A percentile compares a stretch with the other conserved stretches of the same genome.
These are phyloP conservation scores for Cyberlindnera nakhonratchasimensis DNA, from an alignment of 805 yeast species.

Conservation along the genomic window DNA sequence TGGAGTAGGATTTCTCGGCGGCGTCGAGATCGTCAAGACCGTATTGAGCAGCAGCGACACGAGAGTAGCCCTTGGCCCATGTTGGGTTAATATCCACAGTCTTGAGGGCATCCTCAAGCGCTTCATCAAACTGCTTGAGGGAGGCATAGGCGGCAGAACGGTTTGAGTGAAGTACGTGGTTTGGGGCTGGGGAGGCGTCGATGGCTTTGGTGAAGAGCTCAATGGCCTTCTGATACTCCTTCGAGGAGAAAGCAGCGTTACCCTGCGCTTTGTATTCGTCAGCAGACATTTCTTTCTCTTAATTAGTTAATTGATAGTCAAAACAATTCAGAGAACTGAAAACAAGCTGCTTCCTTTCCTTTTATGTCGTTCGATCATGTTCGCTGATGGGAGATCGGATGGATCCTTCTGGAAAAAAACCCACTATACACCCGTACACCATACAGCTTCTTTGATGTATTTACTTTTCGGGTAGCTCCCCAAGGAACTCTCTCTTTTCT, in stretches of 20 bases:
- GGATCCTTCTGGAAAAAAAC: constrained; percentile 14
- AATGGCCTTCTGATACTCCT: constrained; percentile 77
- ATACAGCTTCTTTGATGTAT: not conserved
- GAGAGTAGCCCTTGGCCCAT: constrained; percentile 95
- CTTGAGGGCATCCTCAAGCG: constrained; percentile 80
- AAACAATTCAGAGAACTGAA: not conserved
- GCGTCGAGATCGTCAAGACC: constrained; percentile 82
- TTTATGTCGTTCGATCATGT: no score
- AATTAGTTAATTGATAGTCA: not conserved
- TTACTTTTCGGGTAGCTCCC: not conserved
- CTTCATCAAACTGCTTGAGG: constrained; percentile 64
- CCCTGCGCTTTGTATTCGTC: constrained; percentile 89
- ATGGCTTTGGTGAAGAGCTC: constrained; percentile 84
- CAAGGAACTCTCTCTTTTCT: not conserved
- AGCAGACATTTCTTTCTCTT: constrained; percentile 44
- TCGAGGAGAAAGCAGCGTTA: constrained; percentile 86
- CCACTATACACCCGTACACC: constrained; percentile 4
- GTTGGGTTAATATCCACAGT: constrained; percentile 76
- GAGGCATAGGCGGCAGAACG: constrained; percentile 92
- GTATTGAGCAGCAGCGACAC: constrained; percentile 88
- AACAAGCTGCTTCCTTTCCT: no score
- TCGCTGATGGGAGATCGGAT: not conserved
- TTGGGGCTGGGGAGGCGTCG: constrained; percentile 74
- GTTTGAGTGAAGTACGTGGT: constrained; percentile 90
- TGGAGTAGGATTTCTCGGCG: constrained; percentile 67